Conservation (phyloP, 768 basidiomycete species). For the Lyophyllum decastes region DNA sequence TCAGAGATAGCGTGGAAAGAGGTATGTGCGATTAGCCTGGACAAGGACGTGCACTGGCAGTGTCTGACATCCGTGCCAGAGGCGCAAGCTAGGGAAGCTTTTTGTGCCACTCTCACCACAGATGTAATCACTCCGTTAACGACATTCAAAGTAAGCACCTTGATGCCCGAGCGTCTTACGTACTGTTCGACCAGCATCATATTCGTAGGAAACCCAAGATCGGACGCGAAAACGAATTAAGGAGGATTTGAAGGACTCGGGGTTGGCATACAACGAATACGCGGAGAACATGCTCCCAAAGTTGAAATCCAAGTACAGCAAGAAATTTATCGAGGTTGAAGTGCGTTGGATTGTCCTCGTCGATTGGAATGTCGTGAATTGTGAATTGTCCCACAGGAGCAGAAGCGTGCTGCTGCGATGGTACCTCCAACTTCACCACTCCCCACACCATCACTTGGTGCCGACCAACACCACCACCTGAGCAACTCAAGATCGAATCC, state of each 20-base stretch:
- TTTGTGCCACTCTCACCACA: slow-evolving; percentile 64
- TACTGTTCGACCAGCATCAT: background rate
- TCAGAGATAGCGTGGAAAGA: slow-evolving; percentile 83
- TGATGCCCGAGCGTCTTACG: background rate
- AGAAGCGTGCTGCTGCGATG: slow-evolving; percentile 51
- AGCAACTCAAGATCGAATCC: slow-evolving; percentile 47
- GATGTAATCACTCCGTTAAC: slow-evolving; percentile 77
- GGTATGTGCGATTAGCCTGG: slow-evolving; percentile 40
- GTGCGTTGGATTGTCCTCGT: slow-evolving; percentile 37
- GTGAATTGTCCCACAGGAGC: slow-evolving; percentile 48
- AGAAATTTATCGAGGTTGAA: slow-evolving; percentile 88
- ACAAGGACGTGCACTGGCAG: background rate
- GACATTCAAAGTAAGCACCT: slow-evolving; percentile 57
- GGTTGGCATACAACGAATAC: slow-evolving; percentile 77
- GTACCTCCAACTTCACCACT: slow-evolving; percentile 32
- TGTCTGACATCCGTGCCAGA: slow-evolving; percentile 45
- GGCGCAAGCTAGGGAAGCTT: slow-evolving; percentile 79
- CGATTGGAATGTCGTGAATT: background rate
- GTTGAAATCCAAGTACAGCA: slow-evolving; percentile 75
- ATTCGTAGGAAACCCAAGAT: slow-evolving; percentile 79
- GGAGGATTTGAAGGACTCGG: slow-evolving; percentile 85
- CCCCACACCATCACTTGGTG: slow-evolving; percentile 31
- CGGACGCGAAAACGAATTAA: slow-evolving; percentile 90
- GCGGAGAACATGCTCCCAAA: slow-evolving; percentile 79
- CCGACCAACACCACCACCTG: slow-evolving; percentile 34